These are phyloP conservation scores for Tephrocybe sp. DNA, from an alignment of 768 basidiomycete genomes.

Conservation along the genomic window DNA sequence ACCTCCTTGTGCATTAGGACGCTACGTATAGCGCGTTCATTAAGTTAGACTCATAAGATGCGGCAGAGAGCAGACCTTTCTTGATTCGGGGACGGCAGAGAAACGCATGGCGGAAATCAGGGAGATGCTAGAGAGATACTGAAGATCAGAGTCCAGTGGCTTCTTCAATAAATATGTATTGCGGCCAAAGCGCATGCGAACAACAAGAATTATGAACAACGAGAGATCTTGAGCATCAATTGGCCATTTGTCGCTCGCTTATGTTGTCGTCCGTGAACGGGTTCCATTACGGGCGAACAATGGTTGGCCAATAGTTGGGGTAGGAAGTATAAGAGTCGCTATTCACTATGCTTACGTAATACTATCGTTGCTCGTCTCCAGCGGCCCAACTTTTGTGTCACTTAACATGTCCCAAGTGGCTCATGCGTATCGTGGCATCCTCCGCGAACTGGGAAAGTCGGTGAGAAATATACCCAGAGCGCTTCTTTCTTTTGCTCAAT, in stretches of 20 bases:
- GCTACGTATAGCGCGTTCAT: not conserved
- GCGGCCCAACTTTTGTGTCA: not conserved
- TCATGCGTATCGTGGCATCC: slow-evolving; percentile 46
- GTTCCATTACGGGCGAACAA: slow-evolving; percentile 7
- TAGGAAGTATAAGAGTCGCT: too few relatives aligned
- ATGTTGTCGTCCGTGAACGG: not conserved
- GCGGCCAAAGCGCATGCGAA: slow-evolving; percentile 11
- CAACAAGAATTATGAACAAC: too few relatives aligned
- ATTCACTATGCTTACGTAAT: not conserved
- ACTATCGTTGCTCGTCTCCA: not conserved
- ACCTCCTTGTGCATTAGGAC: not conserved
- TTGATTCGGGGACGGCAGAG: slow-evolving; percentile 6
- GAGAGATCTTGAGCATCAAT: slow-evolving; percentile 2
- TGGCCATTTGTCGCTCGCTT: not conserved
- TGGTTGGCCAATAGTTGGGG: not conserved
- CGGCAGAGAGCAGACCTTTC: slow-evolving; percentile 1
- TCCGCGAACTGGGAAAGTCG: slow-evolving; percentile 55
- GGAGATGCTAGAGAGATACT: not conserved
- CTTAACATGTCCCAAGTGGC: slow-evolving; percentile 21
- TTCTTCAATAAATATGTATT: slow-evolving; percentile 6
- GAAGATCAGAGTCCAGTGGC: not conserved
- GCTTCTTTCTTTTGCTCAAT: not conserved
- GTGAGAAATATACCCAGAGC: slow-evolving; percentile 30
- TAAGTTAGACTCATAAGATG: not conserved
- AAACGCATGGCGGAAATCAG: slow-evolving; percentile 6